These are phyloP conservation scores for Ascochyta clinopodiicola DNA, from an alignment of 2,329 filamentous ascomycete genomes.

Conservation along the genomic window DNA sequence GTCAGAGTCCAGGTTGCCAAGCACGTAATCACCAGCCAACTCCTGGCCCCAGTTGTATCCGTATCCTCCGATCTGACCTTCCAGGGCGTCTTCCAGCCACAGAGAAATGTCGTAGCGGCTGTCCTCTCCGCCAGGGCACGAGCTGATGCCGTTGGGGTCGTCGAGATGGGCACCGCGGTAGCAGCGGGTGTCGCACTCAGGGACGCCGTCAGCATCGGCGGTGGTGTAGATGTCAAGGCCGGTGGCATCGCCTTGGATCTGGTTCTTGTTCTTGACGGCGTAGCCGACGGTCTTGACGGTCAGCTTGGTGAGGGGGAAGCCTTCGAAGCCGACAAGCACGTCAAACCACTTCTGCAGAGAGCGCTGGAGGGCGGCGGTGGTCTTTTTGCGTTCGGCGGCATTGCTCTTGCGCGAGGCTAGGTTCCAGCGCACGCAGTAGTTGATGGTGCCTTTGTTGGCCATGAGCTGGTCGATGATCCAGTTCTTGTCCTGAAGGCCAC, in stretches of 20 bases:
- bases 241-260: conserved; percentile 45
- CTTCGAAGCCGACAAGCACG: conserved; percentile 54
- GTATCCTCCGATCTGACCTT: conserved; percentile 46
- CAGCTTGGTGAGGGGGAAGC: conserved; percentile 52
- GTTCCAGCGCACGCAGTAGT: conserved; percentile 57
- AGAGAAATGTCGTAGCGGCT: conserved; percentile 51
- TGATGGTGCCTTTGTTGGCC: conserved; percentile 43
- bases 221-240: conserved; percentile 54
- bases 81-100: conserved; percentile 56
- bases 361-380: conserved; percentile 45
- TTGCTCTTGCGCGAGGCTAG: conserved; percentile 45
- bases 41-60: conserved; percentile 55
- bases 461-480: conserved; percentile 41
- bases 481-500: conserved; percentile 37
- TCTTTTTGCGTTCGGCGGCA: conserved; percentile 48
- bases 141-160: conserved; percentile 45
- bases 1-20: conserved; percentile 45
- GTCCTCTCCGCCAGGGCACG: conserved; percentile 49
- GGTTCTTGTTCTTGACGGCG: conserved; percentile 49
- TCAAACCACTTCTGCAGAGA: conserved; percentile 54
- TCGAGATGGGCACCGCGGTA: conserved; percentile 55
- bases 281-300: conserved; percentile 54
- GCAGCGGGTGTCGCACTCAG: conserved; percentile 52
- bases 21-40: conserved; percentile 53
- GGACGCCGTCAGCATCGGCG: conserved; percentile 49